phyloP scores from a whole-genome alignment of 225 moss, liverwort and hornwort species.

The Pseudoscleropodium purum region DNA sequence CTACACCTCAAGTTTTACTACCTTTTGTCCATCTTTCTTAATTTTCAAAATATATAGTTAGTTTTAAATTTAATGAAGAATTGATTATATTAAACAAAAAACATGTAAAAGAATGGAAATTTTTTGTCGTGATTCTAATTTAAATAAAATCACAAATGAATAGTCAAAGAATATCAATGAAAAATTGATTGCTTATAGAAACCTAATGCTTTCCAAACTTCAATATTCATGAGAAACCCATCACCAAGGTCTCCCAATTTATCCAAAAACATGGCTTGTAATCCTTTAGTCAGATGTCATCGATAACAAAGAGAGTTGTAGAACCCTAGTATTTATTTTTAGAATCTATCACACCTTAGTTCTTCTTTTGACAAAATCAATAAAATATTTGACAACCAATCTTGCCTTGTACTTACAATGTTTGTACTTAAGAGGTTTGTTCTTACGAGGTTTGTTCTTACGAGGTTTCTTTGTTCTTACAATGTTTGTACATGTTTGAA shows the following conservation, averaged over 20 bases:
- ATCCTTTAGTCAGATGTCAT: not conserved
- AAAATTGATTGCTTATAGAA: not conserved
- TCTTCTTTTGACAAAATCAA: not conserved
- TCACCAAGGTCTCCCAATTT: not conserved
- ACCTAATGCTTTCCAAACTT: not conserved
- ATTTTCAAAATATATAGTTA: not conserved
- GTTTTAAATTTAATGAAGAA: not conserved
- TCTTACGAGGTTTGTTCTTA: not conserved
- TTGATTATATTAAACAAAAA: not conserved
- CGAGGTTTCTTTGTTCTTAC: not conserved
- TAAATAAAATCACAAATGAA: not conserved
- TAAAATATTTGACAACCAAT: not conserved
- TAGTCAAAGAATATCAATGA: not conserved
- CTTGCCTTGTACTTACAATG: not conserved
- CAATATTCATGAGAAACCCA: not conserved
- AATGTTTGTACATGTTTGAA: not conserved
- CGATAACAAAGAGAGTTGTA: fast-evolving
- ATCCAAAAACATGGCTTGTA: fast-evolving
- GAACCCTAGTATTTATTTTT: fast-evolving
- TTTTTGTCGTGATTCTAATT: not conserved
- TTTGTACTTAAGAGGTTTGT: not conserved
- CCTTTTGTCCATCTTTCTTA: not conserved
- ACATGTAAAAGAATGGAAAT: fast-evolving
- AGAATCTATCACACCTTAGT: not conserved
- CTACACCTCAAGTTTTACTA: not conserved